Percentiles rank a stretch among this genome's conserved stretches.
Conservation (phyloP, 345 rosid genomes). For the Fremontodendron californicum region DNA sequence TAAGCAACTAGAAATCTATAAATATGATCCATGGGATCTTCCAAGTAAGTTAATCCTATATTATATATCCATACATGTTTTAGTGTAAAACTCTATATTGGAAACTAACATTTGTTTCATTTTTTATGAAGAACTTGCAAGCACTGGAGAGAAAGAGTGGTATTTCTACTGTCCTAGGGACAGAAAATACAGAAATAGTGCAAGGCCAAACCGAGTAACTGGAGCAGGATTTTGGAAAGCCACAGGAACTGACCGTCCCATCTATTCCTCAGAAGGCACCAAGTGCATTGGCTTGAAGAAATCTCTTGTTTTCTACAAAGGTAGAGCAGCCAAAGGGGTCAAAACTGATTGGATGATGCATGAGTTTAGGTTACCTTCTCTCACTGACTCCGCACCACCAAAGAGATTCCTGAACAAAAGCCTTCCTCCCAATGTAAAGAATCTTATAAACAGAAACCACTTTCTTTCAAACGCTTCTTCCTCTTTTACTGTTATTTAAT, state of each 20-base stretch:
- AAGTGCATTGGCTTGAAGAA: slow-evolving; percentile 89
- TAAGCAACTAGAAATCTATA: slow-evolving; percentile 88
- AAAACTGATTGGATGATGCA: slow-evolving; percentile 99
- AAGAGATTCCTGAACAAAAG: slow-evolving; percentile 47
- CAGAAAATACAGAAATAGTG: slow-evolving; percentile 84
- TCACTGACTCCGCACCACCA: slow-evolving; percentile 37
- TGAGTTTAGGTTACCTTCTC: slow-evolving; percentile 86
- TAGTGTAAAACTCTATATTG: neutral
- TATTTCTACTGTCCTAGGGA: slow-evolving; percentile 87
- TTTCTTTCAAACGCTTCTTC: neutral
- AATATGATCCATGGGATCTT: slow-evolving; percentile 94
- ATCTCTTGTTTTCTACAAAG: slow-evolving; percentile 86
- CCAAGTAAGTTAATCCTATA: slow-evolving; percentile 51
- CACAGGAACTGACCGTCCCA: slow-evolving; percentile 88
- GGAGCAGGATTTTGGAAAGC: slow-evolving; percentile 98
- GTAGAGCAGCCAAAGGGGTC: slow-evolving; percentile 84
- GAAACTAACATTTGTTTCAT: neutral
- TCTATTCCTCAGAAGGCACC: slow-evolving; percentile 68
- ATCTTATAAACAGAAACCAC: neutral
- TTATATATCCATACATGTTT: neutral
- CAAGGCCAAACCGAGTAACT: slow-evolving; percentile 83
- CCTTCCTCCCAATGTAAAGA: slow-evolving; percentile 53
- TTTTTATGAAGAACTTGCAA: slow-evolving; percentile 48
- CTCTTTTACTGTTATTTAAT: neutral
- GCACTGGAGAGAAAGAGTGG: slow-evolving; percentile 79